Base-by-base conservation (phyloP, 768 basidiomycete species). In the Phanerochaete sordida region DNA sequence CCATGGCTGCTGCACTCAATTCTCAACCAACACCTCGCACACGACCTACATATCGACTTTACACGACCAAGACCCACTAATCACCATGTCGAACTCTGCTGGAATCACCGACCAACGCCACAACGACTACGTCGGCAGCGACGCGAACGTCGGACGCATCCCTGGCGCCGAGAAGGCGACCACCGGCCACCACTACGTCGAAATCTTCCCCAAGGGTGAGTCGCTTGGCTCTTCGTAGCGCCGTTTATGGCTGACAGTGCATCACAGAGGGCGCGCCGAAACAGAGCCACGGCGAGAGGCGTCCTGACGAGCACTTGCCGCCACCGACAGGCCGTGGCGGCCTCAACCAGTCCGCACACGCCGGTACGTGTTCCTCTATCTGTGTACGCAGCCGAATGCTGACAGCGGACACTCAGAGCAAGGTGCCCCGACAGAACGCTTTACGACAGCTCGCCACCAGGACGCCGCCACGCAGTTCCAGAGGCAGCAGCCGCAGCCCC, bases 61-160 rank as follows among this genome's bases (percentile, higher is more conserved):
- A 35, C 11, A 31, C 44, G 7, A 33, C 35, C 21, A 12, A n/a
- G 16, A 8, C n/a, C 24, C 37, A 43, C 33, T 16, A 39, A 21
- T 26, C 12, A 54, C 13, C 53, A 54, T 54, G 53, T 54, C 53
- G 12, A 43, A 43, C 37, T 39, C 35, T 27, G 53, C 53, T 54
- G 39, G 35, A 5, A 57, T 68, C 21, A 71, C 68, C 48, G 60
- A 58, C 43, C 33, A 46, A 48, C 65, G 65, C 56, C 70, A 71
- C 65, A 68, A 71, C 64, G 70, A 71, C 65, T 69, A 66, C 46
- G 68, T 69, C 19, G 70, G 67, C 55, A 55, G 35, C 47, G 67
- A 68, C 31, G 67, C 66, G 46, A 68, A 61, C 64, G 48, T 46
- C 19, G 56, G 56, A 19, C 56, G 67, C 19, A 68, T 69, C 60